A percentile compares a stretch with the other conserved stretches of the same genome.
These are phyloP conservation scores for Fusarium anguioides DNA, from an alignment of 2,329 filamentous ascomycete species.

Conservation along the genomic window DNA sequence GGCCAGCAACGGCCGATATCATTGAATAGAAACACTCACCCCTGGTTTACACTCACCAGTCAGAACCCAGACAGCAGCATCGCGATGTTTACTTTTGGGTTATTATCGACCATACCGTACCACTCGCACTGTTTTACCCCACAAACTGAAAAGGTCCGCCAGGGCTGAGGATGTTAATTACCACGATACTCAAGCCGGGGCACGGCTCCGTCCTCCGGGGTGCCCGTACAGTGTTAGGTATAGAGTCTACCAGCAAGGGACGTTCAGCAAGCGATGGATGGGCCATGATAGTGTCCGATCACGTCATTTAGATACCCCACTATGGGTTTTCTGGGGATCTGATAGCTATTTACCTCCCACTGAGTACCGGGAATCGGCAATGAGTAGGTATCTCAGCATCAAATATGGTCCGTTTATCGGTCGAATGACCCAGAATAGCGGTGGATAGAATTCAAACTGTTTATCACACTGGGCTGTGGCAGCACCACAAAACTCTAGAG, in stretches of 20 bases:
- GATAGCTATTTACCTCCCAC: slow-evolving; percentile 34
- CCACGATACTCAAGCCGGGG: slow-evolving; percentile 10
- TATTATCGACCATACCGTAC: slow-evolving; percentile 27
- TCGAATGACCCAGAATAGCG: slow-evolving; percentile 39
- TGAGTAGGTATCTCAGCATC: slow-evolving; percentile 30
- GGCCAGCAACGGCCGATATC: slow-evolving; percentile 11
- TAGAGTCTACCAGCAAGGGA: slow-evolving; percentile 1
- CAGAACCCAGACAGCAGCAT: slow-evolving; percentile 29
- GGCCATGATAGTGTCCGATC: slow-evolving; percentile 42
- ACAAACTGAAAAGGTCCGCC: not conserved
- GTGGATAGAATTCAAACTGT: slow-evolving; percentile 33
- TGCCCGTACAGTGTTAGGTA: slow-evolving; percentile 40
- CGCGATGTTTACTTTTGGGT: slow-evolving; percentile 10
- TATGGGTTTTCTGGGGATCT: slow-evolving; percentile 9
- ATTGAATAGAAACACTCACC: slow-evolving; percentile 42
- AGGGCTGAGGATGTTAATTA: not conserved
- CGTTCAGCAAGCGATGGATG: slow-evolving; percentile 35
- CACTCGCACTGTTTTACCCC: slow-evolving; percentile 32
- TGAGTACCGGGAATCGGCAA: not conserved
- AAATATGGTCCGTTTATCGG: slow-evolving; percentile 41
- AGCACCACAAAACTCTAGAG: slow-evolving; percentile 22
- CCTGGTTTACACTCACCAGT: slow-evolving; percentile 28
- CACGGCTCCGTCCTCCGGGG: slow-evolving; percentile 28
- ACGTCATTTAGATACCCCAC: slow-evolving; percentile 46
- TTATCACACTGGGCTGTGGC: slow-evolving; percentile 11